Conservation (phyloP, 106 monocot genomes). For the Platanthera zijinensis region DNA sequence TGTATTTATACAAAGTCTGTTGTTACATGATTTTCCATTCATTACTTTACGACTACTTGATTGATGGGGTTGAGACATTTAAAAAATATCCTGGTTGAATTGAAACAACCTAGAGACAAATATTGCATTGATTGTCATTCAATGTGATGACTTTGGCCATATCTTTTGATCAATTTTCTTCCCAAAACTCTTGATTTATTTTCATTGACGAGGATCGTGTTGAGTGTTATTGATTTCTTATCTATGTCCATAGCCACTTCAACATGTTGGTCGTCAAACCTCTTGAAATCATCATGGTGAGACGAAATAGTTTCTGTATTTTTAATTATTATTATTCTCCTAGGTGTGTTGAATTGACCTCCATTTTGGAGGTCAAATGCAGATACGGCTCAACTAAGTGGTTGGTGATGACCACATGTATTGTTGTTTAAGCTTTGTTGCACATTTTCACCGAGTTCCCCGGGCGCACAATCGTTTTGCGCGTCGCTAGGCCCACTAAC, state of each 20-base stretch:
- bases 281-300: background rate
- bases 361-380: background rate
- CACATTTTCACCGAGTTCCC: too few species aligned
- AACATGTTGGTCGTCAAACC: background rate
- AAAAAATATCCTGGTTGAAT: too few species aligned
- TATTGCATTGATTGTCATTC: too few species aligned
- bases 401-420: background rate
- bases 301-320: background rate
- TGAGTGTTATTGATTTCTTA: background rate
- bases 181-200: background rate
- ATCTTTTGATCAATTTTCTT: background rate
- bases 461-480: background rate
- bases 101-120: too few species aligned
- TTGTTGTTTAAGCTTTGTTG: background rate
- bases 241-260: background rate
- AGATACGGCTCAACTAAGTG: background rate
- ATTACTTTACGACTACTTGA: too few species aligned
- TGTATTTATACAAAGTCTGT: too few species aligned
- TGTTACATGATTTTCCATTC: too few species aligned
- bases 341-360: background rate
- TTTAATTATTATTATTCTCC: background rate
- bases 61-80: too few species aligned
- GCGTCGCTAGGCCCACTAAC: background rate
- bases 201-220: background rate
- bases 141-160: background rate